Base-by-base conservation (phyloP, 2,329 filamentous ascomycete genomes). In the Eurotiales sp. region DNA sequence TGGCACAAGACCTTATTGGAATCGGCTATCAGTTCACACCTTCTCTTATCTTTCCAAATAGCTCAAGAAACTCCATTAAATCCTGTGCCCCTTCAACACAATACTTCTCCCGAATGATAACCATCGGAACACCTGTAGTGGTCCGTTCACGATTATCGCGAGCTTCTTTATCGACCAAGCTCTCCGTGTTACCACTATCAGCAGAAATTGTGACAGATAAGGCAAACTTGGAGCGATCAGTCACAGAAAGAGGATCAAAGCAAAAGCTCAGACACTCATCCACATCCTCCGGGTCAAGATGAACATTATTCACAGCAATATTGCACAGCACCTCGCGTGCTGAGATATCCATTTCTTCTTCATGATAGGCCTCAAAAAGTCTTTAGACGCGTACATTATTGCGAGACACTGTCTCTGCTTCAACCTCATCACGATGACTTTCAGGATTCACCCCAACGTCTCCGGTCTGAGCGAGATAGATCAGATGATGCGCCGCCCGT, bases 131-230 rank as follows among this genome's bases (percentile, higher is more conserved):
- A 25, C 55, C 41, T 1, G 41, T 52, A 52, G 36, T 46, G 4
- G 41, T 42, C 21, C 29, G n/a, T 32, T 50, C 40, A 32, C 27
- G 22, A 37, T 44, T 50, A 14, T 44, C 22, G 7, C 30, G 30
- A 14, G 72, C 49, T 73, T 74, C 66, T 62, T 59, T 58, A 68
- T 72, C 58, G 65, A 68, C 47, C 67, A 62, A 57, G 10, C 47
- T 50, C 17, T 50, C 37, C 27, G 34, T n/a, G 11, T 17, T 19
- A 4, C 12, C 19, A 14, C 17, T 17, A 3, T 25, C 29, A 14
- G 19, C 15, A 3, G 27, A 3, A 7, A 43, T 25, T 10, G n/a
- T 4, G 15, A 21, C 42, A 22, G 30, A 45, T 12, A 12, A 40
- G 2, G 37, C 19, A 41, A 37, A 37, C 25, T 27, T 37, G 39